A percentile compares a stretch with the other conserved stretches of the same genome.
These are phyloP conservation scores for Penicillium fimorum DNA, from an alignment of 495 filamentous ascomycete genomes.

Conservation along the genomic window DNA sequence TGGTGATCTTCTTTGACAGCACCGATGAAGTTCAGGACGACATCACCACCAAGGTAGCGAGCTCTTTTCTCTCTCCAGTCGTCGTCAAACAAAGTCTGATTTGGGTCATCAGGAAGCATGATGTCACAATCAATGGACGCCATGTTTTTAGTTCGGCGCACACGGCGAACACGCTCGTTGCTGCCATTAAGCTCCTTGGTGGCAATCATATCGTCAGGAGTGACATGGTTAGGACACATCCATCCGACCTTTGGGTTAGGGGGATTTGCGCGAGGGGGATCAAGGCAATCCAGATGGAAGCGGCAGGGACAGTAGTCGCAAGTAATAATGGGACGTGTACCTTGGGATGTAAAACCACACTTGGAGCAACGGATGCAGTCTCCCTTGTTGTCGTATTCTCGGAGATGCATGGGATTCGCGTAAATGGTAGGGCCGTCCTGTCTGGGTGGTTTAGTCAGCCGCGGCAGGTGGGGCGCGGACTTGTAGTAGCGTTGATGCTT, in stretches of 20 bases:
- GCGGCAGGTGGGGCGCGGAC: slow-evolving; percentile 28
- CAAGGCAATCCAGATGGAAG: slow-evolving; percentile 91
- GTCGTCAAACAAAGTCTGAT: slow-evolving; percentile 21
- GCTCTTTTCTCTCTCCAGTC: slow-evolving; percentile 20
- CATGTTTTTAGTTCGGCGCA: slow-evolving; percentile 52
- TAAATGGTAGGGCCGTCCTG: slow-evolving; percentile 13
- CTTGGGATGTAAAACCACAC: slow-evolving; percentile 60
- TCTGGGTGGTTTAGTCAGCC: slow-evolving; percentile 30
- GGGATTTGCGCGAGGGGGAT: slow-evolving; percentile 77
- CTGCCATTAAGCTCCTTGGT: slow-evolving; percentile 50
- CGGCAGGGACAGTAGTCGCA: slow-evolving; percentile 77
- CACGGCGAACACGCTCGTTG: slow-evolving; percentile 38
- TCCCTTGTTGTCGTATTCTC: slow-evolving; percentile 63
- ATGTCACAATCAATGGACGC: slow-evolving; percentile 16
- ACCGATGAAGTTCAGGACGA: slow-evolving; percentile 23
- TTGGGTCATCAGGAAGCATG: slow-evolving; percentile 12
- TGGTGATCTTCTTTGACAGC: slow-evolving; percentile 16
- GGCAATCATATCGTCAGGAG: slow-evolving; percentile 51
- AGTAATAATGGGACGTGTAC: slow-evolving; percentile 63
- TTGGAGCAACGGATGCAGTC: slow-evolving; percentile 66
- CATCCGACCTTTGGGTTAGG: slow-evolving; percentile 67
- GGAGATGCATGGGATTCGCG: slow-evolving; percentile 45
- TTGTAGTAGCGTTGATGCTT: slow-evolving; percentile 23
- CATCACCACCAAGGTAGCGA: slow-evolving; percentile 19
- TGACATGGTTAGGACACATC: slow-evolving; percentile 86